These are phyloP conservation scores for Saccharomycopsis amapae DNA, from an alignment of 805 yeast genomes.

Conservation along the genomic window DNA sequence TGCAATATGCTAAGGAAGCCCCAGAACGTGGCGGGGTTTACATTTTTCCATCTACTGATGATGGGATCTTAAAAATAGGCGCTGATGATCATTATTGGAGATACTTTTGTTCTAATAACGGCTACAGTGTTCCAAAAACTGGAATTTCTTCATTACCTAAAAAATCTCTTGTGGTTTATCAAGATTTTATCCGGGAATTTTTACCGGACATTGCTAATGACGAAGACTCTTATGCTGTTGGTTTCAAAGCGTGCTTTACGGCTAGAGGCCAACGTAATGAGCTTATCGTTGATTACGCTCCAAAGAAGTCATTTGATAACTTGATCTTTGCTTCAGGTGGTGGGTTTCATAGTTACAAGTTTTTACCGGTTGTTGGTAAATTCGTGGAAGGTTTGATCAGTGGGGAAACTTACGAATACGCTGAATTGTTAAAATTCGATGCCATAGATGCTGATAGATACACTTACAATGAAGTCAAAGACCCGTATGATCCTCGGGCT, in stretches of 20 bases:
- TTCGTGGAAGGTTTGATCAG: slow-evolving; percentile 17
- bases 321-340: slow-evolving; percentile 34
- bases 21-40: slow-evolving; percentile 25
- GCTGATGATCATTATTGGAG: slow-evolving; percentile 24
- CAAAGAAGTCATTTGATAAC: slow-evolving; percentile 26
- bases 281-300: slow-evolving; percentile 31
- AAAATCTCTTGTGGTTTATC: slow-evolving; percentile 26
- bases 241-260: slow-evolving; percentile 30
- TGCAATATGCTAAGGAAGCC: slow-evolving; percentile 29
- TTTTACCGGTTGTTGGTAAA: slow-evolving; percentile 26
- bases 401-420: slow-evolving; percentile 19
- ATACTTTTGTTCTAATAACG: slow-evolving; percentile 25
- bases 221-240: neutral
- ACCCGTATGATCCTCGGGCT: neutral
- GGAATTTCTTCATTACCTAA: slow-evolving; percentile 24
- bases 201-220: slow-evolving; percentile 29
- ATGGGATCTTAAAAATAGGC: slow-evolving; percentile 28
- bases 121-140: slow-evolving; percentile 5
- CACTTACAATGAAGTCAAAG: neutral
- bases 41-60: slow-evolving; percentile 5
- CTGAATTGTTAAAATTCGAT: slow-evolving; percentile 20
- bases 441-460: neutral
- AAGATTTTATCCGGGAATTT: slow-evolving; percentile 25
- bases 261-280: slow-evolving; percentile 32
- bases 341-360: slow-evolving; percentile 35